These are phyloP conservation scores for Solanum chilense DNA, from an alignment of 257 asterid species.

Conservation along the genomic window DNA sequence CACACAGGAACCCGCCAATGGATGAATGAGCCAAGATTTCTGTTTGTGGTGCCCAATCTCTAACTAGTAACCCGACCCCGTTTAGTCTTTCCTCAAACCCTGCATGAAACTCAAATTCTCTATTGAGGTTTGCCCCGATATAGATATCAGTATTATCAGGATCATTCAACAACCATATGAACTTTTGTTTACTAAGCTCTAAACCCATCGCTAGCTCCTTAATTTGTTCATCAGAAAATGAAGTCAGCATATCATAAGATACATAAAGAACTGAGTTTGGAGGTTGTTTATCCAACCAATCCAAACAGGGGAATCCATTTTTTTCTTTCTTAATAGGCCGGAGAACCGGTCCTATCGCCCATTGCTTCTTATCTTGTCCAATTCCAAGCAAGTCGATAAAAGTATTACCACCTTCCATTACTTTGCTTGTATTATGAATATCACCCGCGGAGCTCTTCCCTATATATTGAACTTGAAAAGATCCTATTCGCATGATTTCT, in stretches of 20 bases:
- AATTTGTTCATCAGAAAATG: not conserved
- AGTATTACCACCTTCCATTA: not conserved
- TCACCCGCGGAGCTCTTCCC: not conserved
- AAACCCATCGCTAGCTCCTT: not conserved
- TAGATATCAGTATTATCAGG: not conserved
- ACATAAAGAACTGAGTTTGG: not conserved
- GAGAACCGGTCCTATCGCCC: not conserved
- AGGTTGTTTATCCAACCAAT: not conserved
- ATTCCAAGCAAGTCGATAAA: not conserved
- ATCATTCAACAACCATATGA: accelerated
- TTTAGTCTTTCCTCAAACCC: not conserved
- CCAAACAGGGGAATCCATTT: not conserved
- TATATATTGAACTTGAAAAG: not conserved
- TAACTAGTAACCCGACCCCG: not conserved
- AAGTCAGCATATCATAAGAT: not conserved
- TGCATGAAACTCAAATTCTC: not conserved
- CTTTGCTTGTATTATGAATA: not conserved
- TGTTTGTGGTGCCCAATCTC: not conserved
- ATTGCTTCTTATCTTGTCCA: not conserved
- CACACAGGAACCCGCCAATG: not conserved
- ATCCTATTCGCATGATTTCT: not conserved
- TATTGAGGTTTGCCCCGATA: not conserved
- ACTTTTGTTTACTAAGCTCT: not conserved
- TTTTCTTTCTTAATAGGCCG: not conserved
- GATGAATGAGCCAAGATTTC: not conserved